Base-by-base conservation (phyloP, 2,329 filamentous ascomycete species). In the Fusarium pseudocircinatum region DNA sequence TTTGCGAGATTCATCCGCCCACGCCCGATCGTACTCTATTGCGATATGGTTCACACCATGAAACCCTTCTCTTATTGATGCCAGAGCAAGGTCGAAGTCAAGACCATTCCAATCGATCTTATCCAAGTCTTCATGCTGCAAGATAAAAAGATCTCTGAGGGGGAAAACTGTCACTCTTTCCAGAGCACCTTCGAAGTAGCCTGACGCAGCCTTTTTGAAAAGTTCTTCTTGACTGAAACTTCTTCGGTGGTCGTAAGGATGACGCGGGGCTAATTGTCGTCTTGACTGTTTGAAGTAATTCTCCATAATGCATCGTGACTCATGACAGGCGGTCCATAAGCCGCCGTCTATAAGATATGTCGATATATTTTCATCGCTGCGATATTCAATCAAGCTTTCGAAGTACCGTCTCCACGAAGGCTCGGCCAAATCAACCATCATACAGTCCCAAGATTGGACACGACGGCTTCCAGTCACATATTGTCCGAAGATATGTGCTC, bases 1-100 rank as follows among this genome's bases (percentile, higher is more conserved):
- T 10, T 6, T 4, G 12, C 18, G 1, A 26, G 7, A 1, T 26
- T 0, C 24, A 13, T 46, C 43, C 18, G 0, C 5, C 43, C 43
- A 46, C 43, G 43, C 18, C 1, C 18, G 12, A 2, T 46, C 43
- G 1, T 46, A 46, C 24, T 46, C 24, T 26, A 46, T 46, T 46
- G 12, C 43, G 24, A 46, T 20, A 24, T 46, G 18, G 2, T 20
- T 4, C 24, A 10, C 24, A 26, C 8, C 43, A 20, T 9, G 20
- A 0, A 46, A 20, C 6, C 43, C n/a, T 13, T 43, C 42, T 43
- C 15, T 43, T 43, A 1, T 1, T 24, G 15, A 24, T 43, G 10
- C 42, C 7, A 24, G 6, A 24, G 42, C 0, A 43, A 1, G 0
- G 1, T 43, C 43, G 43, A 13, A 20, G 12, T 1, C 24, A 4